These are phyloP conservation scores for Podaxis mareebaensis DNA, from an alignment of 768 basidiomycete genomes.

Conservation along the genomic window DNA sequence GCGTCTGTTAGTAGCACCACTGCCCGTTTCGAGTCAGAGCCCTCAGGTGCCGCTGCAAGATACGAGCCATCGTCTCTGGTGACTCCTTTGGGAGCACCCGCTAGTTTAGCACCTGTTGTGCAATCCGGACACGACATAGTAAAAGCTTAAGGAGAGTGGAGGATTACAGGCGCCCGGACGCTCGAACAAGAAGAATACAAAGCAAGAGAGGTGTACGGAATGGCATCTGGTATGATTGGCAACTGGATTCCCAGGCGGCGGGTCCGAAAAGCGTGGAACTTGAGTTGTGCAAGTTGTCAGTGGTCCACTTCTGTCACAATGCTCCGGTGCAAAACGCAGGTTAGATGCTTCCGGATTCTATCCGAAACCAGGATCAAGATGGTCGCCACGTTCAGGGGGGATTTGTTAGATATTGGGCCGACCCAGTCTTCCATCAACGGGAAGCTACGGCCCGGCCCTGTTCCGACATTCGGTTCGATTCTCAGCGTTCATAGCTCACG, in stretches of 20 bases:
- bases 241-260: too few relatives aligned
- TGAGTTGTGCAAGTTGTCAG: too few relatives aligned
- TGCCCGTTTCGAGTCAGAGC: slow-evolving; percentile 31
- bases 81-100: slow-evolving; percentile 45
- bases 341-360: too few relatives aligned
- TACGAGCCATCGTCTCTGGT: slow-evolving; percentile 42
- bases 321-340: too few relatives aligned
- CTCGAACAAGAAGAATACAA: not conserved
- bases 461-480: not conserved
- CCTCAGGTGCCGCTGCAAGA: slow-evolving; percentile 31
- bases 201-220: not conserved
- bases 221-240: too few relatives aligned
- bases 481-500: not conserved
- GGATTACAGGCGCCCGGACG: not conserved
- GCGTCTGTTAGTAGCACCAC: slow-evolving; percentile 57
- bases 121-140: slow-evolving; percentile 44
- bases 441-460: not conserved
- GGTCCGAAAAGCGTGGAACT: too few relatives aligned
- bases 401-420: not conserved
- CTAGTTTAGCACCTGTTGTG: slow-evolving; percentile 41
- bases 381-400: too few relatives aligned
- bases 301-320: too few relatives aligned
- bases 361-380: too few relatives aligned
- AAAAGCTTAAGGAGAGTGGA: not conserved
- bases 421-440: not conserved